Percentiles rank a stretch among this genome's conserved stretches.
Evolutionary conservation across 208 protist species (phyloP).

Genomic region (Crithidia acanthocephali): DNA sequence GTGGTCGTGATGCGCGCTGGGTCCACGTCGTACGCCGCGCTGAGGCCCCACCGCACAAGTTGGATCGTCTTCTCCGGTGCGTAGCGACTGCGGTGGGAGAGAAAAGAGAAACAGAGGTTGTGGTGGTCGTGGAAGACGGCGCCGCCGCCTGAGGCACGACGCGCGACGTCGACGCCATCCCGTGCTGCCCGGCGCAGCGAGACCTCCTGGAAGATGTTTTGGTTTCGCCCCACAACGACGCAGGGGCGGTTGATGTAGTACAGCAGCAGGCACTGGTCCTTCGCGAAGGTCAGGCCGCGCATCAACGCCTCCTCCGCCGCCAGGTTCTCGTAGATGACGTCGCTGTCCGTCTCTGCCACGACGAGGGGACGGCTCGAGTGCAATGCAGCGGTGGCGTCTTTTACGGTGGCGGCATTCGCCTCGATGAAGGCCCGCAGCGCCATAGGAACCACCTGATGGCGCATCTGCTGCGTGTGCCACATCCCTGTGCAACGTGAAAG

Average conservation of each 20-base stretch:
- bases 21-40: constrained; percentile 41
- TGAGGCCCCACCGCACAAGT: constrained; percentile 62
- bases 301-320: constrained; percentile 76
- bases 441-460: not conserved
- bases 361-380: constrained; percentile 11
- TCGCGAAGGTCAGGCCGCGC: constrained; percentile 50
- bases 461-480: not conserved
- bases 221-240: constrained; percentile 86
- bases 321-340: constrained; percentile 77
- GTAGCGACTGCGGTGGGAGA: constrained; percentile 75
- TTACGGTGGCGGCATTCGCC: constrained; percentile 5
- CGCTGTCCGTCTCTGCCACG: constrained; percentile 48
- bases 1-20: constrained; percentile 64
- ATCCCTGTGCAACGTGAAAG: not conserved
- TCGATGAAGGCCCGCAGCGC: constrained; percentile 1
- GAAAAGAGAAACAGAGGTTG: constrained; percentile 86
- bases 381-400: constrained; percentile 9
- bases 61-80: constrained; percentile 75
- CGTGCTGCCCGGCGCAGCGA: constrained; percentile 38
- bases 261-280: constrained; percentile 49
- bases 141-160: constrained; percentile 81
- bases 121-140: constrained; percentile 86
- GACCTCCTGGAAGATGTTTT: constrained; percentile 80
- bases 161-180: constrained; percentile 66
- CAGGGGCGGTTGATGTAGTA: constrained; percentile 84